phyloP scores from a whole-genome alignment of 345 rosid genomes.

The Pelargonium nanum region DNA sequence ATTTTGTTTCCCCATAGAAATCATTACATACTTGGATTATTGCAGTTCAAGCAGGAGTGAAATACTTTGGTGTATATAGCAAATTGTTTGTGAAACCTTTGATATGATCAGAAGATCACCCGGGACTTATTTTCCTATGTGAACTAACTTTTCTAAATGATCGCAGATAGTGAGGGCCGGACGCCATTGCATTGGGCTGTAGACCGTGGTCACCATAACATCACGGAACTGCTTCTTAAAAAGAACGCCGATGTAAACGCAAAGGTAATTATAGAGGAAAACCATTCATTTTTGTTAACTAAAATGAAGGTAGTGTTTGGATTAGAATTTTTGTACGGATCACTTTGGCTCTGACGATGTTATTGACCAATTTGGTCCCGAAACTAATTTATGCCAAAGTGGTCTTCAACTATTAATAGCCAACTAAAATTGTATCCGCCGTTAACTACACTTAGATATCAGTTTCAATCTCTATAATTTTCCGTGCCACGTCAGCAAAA shows the following conservation, averaged over 20 bases:
- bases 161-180: conserved; percentile 82
- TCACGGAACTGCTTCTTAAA: conserved; percentile 45
- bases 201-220: conserved; percentile 66
- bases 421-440: no score
- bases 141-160: conserved; percentile 7
- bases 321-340: no score
- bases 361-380: no score
- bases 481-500: no score
- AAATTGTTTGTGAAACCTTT: background rate
- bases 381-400: no score
- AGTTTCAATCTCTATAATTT: no score
- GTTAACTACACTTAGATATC: no score
- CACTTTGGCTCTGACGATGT: no score
- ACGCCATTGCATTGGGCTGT: conserved; percentile 97
- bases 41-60: background rate
- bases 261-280: conserved; percentile 34
- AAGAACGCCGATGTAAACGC: conserved; percentile 69
- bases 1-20: background rate
- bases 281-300: background rate
- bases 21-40: background rate
- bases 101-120: background rate
- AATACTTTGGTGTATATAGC: background rate
- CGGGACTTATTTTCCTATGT: background rate
- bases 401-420: no score
- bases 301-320: no score